Conservation (phyloP, 306 rosid species). For the Prunus fruticosa region DNA sequence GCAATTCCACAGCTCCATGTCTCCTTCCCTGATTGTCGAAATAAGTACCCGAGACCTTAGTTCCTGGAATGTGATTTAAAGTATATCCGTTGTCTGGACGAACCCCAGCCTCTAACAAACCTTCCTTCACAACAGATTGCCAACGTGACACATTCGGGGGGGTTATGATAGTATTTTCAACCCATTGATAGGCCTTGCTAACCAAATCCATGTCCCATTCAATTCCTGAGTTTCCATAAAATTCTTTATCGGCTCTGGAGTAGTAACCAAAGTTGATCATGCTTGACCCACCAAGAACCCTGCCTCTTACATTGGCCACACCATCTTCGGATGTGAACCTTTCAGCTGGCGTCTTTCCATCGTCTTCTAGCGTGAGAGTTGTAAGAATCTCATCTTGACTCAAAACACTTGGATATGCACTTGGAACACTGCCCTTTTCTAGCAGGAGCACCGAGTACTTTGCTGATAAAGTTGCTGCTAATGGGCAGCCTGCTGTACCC, state of each 20-base stretch:
- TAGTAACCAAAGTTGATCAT: conserved; percentile 24
- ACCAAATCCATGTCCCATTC: conserved; percentile 25
- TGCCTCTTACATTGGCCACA: conserved; percentile 14
- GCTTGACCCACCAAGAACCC: conserved; percentile 32
- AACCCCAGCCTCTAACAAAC: conserved; percentile 11
- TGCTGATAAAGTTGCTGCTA: conserved; percentile 30
- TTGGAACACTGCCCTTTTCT: conserved; percentile 28
- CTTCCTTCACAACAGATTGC: conserved; percentile 11
- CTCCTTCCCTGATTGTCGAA: conserved; percentile 15
- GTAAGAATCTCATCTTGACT: not conserved
- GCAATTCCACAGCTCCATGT: conserved; percentile 35
- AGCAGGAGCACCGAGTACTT: conserved; percentile 25
- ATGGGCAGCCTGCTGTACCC: conserved; percentile 41
- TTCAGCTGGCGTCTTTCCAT: conserved; percentile 4
- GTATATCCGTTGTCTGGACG: conserved; percentile 18
- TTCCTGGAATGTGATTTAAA: conserved; percentile 15
- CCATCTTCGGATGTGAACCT: conserved; percentile 22
- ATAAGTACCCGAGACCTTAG: conserved; percentile 4
- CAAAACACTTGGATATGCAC: not conserved
- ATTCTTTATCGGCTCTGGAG: conserved; percentile 15
- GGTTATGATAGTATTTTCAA: conserved; percentile 15
- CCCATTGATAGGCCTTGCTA: conserved; percentile 22
- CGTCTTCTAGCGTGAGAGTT: not conserved
- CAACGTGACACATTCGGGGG: not conserved
- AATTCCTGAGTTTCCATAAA: conserved; percentile 11